A percentile compares a stretch with the other conserved stretches of the same genome.
These are phyloP conservation scores for Coemansia sp. DNA, from an alignment of 192 early-diverging fungal species.

Conservation along the genomic window DNA sequence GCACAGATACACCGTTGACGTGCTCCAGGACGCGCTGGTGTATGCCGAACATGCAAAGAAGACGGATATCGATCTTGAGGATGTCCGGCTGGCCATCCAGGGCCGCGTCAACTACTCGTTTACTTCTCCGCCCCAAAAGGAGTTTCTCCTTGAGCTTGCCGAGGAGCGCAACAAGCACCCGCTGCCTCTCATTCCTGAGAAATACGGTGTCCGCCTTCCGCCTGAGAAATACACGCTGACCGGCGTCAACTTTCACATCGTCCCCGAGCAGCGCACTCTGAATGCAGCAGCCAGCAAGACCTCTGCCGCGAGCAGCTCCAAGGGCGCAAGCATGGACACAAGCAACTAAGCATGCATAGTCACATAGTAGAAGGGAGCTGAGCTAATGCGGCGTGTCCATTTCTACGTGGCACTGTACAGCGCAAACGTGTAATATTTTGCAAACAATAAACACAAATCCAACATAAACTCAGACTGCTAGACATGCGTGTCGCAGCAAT, in stretches of 20 bases:
- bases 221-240: conserved; percentile 73
- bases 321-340: neutral
- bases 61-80: conserved; percentile 74
- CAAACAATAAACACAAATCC: no score
- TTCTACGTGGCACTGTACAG: no score
- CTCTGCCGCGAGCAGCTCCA: no score
- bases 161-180: conserved; percentile 74
- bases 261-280: conserved; percentile 53
- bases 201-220: conserved; percentile 73
- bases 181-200: conserved; percentile 72
- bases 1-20: conserved; percentile 85
- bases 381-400: no score
- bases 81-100: conserved; percentile 90
- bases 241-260: conserved; percentile 73
- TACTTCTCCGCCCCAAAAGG: conserved; percentile 82
- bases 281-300: no score
- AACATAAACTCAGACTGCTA: no score
- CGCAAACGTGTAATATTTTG: no score
- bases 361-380: no score
- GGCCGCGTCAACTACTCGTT: conserved; percentile 88
- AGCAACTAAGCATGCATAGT: neutral
- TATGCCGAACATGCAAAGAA: conserved; percentile 90
- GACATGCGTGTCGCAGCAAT: no score
- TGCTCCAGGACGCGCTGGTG: conserved; percentile 85
- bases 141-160: conserved; percentile 76